Base-by-base conservation (phyloP, 73 alveolate genomes). In the Blepharisma japonicum region DNA sequence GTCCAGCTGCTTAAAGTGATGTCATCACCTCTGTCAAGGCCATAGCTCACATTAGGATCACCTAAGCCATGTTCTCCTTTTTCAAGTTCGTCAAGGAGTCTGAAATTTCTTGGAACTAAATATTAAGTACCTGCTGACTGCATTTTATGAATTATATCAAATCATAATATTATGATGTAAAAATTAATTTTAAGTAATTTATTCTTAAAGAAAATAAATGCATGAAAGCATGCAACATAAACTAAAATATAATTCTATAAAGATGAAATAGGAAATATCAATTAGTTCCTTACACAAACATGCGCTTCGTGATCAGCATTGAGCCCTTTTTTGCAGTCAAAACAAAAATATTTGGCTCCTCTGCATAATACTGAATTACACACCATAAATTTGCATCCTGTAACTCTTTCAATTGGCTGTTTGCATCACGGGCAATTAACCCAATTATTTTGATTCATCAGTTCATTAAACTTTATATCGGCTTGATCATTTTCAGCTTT, bases 1-100 rank as follows among this genome's bases (percentile, higher is more conserved):
- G 90, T 95, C 99, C 99, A 95, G 86, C 91, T 78, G 49, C 97
- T 95, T 87, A 95, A 86, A 55, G 94, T 72, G 89, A 84, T 90
- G 82, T 95, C 99, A 55, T 87, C 94, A 27, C 96, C 97, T 89
- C 85, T 87, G 50, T 87, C 93, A n/a, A 95, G 90, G 46, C 99
- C 99, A 79, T 94, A 95, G 71, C 98, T 87, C 20, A 91, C 98
- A 50, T 94, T 83, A 67, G 91, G 91, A 83, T 93, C 98, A 45
- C 97, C 90, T 27, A 90, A 68, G 49, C 98, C 99, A 76, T 91
- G 86, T 84, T 95, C 98, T 27, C 97, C 98, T 68, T 95, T 90
- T 79, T 95, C 98, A 47, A 94, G 91, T 81, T 95, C 99, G 55
- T 92, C 99, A 61, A 90, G 89, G 7, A 95, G 89, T 83, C 97